Evolutionary conservation across 768 basidiomycete species (phyloP).

Genomic region (Jaapia argillacea): DNA sequence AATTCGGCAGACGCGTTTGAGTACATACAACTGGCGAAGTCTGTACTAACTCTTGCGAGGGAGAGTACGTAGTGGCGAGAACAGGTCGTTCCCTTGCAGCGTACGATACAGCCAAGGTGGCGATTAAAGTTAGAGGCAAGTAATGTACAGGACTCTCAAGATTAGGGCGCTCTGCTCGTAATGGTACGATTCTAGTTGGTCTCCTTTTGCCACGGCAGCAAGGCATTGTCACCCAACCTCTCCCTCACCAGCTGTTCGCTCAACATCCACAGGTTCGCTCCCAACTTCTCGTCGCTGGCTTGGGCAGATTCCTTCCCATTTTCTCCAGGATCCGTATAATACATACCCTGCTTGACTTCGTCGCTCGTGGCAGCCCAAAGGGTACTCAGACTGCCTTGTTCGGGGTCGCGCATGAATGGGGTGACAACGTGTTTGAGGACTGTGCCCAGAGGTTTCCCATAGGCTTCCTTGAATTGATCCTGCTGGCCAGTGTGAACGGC

Average conservation of each 20-base stretch:
- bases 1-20: constrained; percentile 38
- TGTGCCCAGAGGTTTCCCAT: constrained; percentile 13
- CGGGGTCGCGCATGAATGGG: constrained; percentile 19
- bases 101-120: too few relatives aligned
- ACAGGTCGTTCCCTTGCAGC: background rate
- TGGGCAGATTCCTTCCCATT: constrained; percentile 12
- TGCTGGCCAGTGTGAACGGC: constrained; percentile 18
- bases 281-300: constrained; percentile 16
- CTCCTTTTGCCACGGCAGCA: constrained; percentile 15
- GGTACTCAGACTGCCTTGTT: constrained; percentile 16
- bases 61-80: background rate
- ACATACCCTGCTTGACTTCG: constrained; percentile 17
- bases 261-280: constrained; percentile 20
- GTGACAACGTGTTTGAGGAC: constrained; percentile 12
- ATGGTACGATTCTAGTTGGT: too few relatives aligned
- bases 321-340: constrained; percentile 16
- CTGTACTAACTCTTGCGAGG: constrained; percentile 43
- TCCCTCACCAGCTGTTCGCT: constrained; percentile 19
- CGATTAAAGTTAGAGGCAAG: too few relatives aligned
- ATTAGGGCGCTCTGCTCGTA: too few relatives aligned
- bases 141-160: too few relatives aligned
- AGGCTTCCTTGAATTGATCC: constrained; percentile 17
- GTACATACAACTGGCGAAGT: constrained; percentile 59
- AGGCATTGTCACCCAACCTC: constrained; percentile 13
- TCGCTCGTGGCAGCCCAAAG: constrained; percentile 22